Base-by-base conservation (phyloP, 2,329 filamentous ascomycete genomes). In the Penicillium sp. region DNA sequence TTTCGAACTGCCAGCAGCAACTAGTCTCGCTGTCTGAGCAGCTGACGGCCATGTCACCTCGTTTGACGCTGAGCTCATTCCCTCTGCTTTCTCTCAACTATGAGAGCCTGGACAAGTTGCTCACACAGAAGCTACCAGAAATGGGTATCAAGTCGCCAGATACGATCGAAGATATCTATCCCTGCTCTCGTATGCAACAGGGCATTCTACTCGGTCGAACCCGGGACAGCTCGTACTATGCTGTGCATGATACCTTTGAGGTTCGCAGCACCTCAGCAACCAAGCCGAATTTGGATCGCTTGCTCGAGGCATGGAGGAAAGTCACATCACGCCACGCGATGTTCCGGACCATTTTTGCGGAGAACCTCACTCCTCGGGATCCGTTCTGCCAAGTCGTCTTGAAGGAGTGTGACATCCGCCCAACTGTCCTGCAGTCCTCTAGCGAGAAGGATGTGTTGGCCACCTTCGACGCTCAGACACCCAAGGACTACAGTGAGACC, bases 21-120 rank as follows among this genome's bases (percentile, higher is more conserved):
- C 69, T 82, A 3, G 62, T 62, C 7, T 62, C 62, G 0, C 60
- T 77, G 10, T 69, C 72, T 0, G 63, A 69, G 33, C 58, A 65
- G 41, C 60, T 78, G 4, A 66, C 60, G 2, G 56, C 63, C 4
- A 59, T 73, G 46, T 16, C 64, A 2, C 64, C 69, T 3, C 69
- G 60, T 3, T 60, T 68, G 24, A 81, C 80, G 0, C 56, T 79
- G 9, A 78, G 74, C 57, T 79, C 80, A 35, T 81, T 78, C 53
- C 77, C 78, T 0, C 72, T 83, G 43, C 70, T 83, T 4, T 74
- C 76, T 1, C 67, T 81, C 56, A 77, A 72, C 1, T 80, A 83
- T 41, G 62, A 74, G 0, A 70, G 70, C 9, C 72, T 84, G 40
- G 63, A 77, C 0, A 72, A 64, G 6, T 58, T 82, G 61, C 58